A percentile compares a stretch with the other conserved stretches of the same genome.
phyloP scores from a whole-genome alignment of 768 basidiomycete genomes.

The Termitomyces sp. region DNA sequence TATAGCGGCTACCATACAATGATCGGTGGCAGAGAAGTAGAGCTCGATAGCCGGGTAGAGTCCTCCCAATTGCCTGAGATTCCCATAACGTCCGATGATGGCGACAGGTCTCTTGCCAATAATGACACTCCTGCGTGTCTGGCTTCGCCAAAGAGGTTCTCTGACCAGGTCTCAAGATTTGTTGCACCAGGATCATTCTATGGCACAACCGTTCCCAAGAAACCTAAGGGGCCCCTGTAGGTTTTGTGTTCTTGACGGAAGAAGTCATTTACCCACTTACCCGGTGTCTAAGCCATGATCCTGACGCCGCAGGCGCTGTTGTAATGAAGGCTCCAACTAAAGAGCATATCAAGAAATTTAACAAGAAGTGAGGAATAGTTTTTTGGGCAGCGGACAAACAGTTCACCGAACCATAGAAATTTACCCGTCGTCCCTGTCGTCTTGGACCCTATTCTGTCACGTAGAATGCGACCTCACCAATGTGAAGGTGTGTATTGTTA shows the following conservation, averaged over 20 bases:
- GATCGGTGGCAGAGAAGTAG: conserved; percentile 56
- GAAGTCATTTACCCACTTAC: background rate
- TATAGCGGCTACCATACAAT: conserved; percentile 37
- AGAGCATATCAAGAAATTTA: conserved; percentile 59
- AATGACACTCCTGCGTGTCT: background rate
- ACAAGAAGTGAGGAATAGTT: conserved; percentile 51
- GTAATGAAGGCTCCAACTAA: conserved; percentile 79
- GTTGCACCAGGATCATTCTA: conserved; percentile 63
- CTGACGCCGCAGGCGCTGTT: conserved; percentile 67
- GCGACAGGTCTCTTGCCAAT: conserved; percentile 11
- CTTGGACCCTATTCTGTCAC: conserved; percentile 78
- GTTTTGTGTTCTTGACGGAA: background rate
- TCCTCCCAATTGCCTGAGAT: conserved; percentile 46
- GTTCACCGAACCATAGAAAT: conserved; percentile 33
- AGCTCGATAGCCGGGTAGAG: conserved; percentile 48
- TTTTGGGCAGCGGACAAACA: background rate
- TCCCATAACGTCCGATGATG: conserved; percentile 1
- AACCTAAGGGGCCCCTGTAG: conserved; percentile 43
- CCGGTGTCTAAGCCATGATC: conserved; percentile 56
- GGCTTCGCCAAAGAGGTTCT: conserved; percentile 3
- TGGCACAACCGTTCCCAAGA: conserved; percentile 30
- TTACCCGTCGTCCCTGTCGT: conserved; percentile 75
- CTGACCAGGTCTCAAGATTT: conserved; percentile 21
- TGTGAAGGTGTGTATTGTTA: conserved; percentile 53
- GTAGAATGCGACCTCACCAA: conserved; percentile 83